Evolutionary conservation across 2,329 filamentous ascomycete species (phyloP).

Genomic region (Beauveria rudraprayagi): DNA sequence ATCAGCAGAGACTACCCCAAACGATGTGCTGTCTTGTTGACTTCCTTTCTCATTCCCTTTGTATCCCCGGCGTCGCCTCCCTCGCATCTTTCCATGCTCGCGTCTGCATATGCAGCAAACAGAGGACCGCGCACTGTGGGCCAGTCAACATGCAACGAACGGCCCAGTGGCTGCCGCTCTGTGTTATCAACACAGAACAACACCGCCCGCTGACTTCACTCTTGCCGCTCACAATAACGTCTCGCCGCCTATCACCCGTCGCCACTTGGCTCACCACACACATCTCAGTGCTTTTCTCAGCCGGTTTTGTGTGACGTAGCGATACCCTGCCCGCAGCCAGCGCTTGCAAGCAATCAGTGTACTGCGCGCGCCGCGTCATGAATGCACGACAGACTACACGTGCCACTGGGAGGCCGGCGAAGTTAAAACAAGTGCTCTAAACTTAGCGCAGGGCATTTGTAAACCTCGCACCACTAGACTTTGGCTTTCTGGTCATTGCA

Average conservation of each 20-base stretch:
- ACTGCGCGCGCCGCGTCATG: constrained; percentile 1
- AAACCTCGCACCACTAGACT: not conserved
- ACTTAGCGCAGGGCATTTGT: not conserved
- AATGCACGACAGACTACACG: not conserved
- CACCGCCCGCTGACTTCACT: not conserved
- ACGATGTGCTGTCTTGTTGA: not conserved
- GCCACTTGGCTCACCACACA: not conserved
- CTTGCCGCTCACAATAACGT: not conserved
- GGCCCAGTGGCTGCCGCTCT: not conserved
- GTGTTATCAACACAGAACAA: not conserved
- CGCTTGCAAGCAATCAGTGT: not conserved
- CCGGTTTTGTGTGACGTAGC: not conserved
- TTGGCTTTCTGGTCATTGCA: not conserved
- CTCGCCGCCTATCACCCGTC: not conserved
- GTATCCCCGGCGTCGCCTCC: too few relatives aligned
- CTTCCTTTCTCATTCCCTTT: not conserved
- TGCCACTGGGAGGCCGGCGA: not conserved
- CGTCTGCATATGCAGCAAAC: constrained; percentile 1
- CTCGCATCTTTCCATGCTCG: not conserved
- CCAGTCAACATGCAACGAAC: not conserved
- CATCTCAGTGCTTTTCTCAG: not conserved
- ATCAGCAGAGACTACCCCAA: too few relatives aligned
- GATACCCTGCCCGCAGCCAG: not conserved
- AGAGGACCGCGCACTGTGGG: not conserved
- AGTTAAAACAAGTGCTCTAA: not conserved